Percentiles rank a stretch among this genome's conserved stretches.
phyloP scores from a whole-genome alignment of 768 basidiomycete species.

The Leucocoprinus birnbaumii region DNA sequence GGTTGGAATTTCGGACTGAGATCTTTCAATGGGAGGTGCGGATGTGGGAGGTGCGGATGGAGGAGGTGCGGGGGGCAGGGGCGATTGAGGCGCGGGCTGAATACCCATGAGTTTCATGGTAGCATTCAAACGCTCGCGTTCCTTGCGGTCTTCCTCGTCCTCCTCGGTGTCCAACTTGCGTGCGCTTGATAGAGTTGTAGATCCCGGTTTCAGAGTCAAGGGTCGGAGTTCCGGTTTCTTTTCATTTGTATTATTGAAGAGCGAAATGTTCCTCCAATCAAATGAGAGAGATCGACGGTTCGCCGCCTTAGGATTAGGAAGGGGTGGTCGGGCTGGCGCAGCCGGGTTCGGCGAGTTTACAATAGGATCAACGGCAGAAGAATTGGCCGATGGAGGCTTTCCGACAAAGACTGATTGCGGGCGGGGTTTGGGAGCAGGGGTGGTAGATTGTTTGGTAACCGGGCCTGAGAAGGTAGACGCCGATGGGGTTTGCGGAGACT shows the following conservation, averaged over 20 bases:
- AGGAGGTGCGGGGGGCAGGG: slow-evolving; percentile 27
- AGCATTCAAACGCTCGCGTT: slow-evolving; percentile 83
- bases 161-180: slow-evolving; percentile 85
- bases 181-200: slow-evolving; percentile 51
- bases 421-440: slow-evolving; percentile 42
- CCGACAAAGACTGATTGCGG: slow-evolving; percentile 61
- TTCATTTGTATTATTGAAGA: slow-evolving; percentile 54
- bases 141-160: slow-evolving; percentile 88
- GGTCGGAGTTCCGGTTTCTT: slow-evolving; percentile 72
- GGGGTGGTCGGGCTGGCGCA: background rate
- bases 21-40: slow-evolving; percentile 21
- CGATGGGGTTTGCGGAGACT: slow-evolving; percentile 41
- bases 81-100: slow-evolving; percentile 53
- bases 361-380: slow-evolving; percentile 23
- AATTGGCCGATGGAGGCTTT: slow-evolving; percentile 34
- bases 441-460: slow-evolving; percentile 24
- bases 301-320: slow-evolving; percentile 33
- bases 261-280: slow-evolving; percentile 78
- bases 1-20: slow-evolving; percentile 22
- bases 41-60: slow-evolving; percentile 22
- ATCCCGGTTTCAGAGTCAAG: slow-evolving; percentile 69
- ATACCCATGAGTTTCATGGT: slow-evolving; percentile 97
- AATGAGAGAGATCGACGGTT: slow-evolving; percentile 81
- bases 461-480: slow-evolving; percentile 31
- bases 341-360: slow-evolving; percentile 16